phyloP scores from a whole-genome alignment of 768 basidiomycete genomes.

The Rickenella mellea region DNA sequence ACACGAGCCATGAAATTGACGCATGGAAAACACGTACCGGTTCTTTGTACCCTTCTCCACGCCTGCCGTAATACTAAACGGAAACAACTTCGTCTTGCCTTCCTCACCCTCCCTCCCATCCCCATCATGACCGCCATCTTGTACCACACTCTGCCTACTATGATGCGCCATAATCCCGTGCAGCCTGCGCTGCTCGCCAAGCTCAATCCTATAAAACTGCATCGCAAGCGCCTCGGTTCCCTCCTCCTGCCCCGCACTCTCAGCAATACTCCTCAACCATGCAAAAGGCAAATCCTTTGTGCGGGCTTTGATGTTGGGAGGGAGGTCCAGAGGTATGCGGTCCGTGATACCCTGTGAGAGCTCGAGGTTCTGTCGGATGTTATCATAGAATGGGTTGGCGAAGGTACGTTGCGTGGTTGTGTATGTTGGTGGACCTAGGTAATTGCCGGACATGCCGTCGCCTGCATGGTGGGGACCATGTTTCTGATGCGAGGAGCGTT shows the following conservation, averaged over 20 bases:
- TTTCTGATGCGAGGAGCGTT: background rate
- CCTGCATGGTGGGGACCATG: constrained; percentile 1
- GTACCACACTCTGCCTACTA: constrained; percentile 42
- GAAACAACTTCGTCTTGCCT: constrained; percentile 34
- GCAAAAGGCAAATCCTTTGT: constrained; percentile 67
- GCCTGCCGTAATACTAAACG: constrained; percentile 91
- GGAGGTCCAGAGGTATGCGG: constrained; percentile 65
- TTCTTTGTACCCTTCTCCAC: constrained; percentile 94
- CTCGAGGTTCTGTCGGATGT: constrained; percentile 82
- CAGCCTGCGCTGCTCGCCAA: constrained; percentile 81
- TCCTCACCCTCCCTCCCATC: constrained; percentile 10
- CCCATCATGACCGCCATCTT: constrained; percentile 4
- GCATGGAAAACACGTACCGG: constrained; percentile 42
- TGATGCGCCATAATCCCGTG: constrained; percentile 92
- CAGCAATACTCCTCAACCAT: constrained; percentile 71
- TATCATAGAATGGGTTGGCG: constrained; percentile 77
- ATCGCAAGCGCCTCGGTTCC: constrained; percentile 75
- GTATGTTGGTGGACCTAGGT: too few species aligned
- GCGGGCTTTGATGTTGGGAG: constrained; percentile 28
- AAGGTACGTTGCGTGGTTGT: background rate
- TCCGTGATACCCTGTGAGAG: constrained; percentile 60
- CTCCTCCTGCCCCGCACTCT: constrained; percentile 45
- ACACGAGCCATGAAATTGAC: too few species aligned
- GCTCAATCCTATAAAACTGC: constrained; percentile 90
- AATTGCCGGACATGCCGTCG: too few species aligned